These are phyloP conservation scores for Hanseniaspora thailandica DNA, from an alignment of 805 yeast genomes.

Conservation along the genomic window DNA sequence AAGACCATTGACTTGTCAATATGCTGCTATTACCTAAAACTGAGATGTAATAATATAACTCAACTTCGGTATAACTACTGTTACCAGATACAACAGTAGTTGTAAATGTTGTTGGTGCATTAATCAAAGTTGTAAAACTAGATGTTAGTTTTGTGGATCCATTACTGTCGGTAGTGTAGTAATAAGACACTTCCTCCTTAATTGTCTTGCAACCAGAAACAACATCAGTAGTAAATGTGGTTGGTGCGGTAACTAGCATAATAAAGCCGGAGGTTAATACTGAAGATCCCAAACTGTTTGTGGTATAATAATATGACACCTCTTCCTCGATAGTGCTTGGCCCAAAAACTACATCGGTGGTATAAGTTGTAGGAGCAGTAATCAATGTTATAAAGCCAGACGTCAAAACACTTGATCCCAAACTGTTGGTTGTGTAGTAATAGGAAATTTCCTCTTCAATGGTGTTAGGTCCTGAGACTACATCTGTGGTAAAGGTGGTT, in stretches of 20 bases:
- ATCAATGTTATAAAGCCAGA: slow-evolving; percentile 23
- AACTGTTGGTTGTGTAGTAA: background rate
- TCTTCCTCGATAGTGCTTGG: background rate
- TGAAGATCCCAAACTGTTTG: background rate
- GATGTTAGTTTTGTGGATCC: too few species aligned
- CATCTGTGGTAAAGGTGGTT: background rate
- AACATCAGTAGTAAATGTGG: slow-evolving; percentile 23
- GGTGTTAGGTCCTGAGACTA: background rate
- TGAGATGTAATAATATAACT: background rate
- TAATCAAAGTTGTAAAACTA: background rate
- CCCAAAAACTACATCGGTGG: background rate
- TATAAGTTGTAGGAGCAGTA: background rate
- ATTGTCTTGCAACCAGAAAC: too few species aligned
- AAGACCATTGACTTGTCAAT: background rate
- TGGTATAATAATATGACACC: background rate
- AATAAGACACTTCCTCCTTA: too few species aligned
- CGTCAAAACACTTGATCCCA: background rate
- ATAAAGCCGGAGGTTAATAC: background rate
- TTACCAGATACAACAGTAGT: background rate
- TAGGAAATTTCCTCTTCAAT: background rate
- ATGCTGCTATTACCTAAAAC: background rate
- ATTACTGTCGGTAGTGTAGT: too few species aligned
- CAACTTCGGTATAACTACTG: background rate
- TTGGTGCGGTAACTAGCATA: background rate
- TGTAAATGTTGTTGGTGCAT: background rate